These are phyloP conservation scores for Diddensiella transvaalensis DNA, from an alignment of 805 yeast genomes.

Conservation along the genomic window DNA sequence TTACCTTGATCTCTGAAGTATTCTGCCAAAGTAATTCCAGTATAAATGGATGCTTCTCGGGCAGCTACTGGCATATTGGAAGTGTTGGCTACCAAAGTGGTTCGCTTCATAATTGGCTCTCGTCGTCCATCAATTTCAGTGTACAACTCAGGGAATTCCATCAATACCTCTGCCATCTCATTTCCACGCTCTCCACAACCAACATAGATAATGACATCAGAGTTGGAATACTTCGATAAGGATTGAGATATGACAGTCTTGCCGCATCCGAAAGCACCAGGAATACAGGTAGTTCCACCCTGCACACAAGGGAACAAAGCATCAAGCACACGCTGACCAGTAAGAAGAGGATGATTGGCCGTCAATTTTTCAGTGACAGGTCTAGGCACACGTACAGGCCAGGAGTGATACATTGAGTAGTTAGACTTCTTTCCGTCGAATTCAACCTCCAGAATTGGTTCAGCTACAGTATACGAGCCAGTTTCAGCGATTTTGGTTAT, in stretches of 20 bases:
- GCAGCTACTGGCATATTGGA: conserved; percentile 99
- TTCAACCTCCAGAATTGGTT: conserved; percentile 87
- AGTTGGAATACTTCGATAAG: conserved; percentile 93
- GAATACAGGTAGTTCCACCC: conserved; percentile 99
- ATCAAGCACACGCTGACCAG: conserved; percentile 99
- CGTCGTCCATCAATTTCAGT: conserved; percentile 89
- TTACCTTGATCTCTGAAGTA: conserved; percentile 99
- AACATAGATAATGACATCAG: conserved; percentile 92
- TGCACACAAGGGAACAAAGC: conserved; percentile 98
- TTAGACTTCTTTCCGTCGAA: conserved; percentile 79
- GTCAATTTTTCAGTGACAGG: conserved; percentile 93
- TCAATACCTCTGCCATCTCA: conserved; percentile 98
- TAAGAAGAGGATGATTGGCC: conserved; percentile 91
- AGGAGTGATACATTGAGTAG: conserved; percentile 94
- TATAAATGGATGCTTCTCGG: conserved; percentile 98
- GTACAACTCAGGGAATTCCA: conserved; percentile 98
- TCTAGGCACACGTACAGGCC: conserved; percentile 99
- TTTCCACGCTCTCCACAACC: conserved; percentile 98
- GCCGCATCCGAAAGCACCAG: conserved; percentile 99
- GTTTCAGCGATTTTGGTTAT: conserved; percentile 82
- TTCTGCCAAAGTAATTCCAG: conserved; percentile 98
- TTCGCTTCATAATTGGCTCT: conserved; percentile 99
- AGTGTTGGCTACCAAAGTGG: conserved; percentile 96
- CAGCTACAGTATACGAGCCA: conserved; percentile 90
- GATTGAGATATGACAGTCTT: conserved; percentile 98